Evolutionary conservation across 176 grass and related monocot species (phyloP).

Genomic region (Carex pumila): DNA sequence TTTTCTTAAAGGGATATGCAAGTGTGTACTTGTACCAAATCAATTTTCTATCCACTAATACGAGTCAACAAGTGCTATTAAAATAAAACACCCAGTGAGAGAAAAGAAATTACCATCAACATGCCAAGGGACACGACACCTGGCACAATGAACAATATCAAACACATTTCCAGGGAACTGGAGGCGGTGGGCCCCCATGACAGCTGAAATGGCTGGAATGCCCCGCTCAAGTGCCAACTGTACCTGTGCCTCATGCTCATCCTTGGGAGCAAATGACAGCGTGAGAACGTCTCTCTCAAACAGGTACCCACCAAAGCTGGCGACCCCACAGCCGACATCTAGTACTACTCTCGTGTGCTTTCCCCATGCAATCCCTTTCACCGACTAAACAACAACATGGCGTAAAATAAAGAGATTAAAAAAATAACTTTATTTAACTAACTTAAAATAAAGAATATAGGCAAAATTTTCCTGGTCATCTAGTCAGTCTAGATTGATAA

Average conservation of each 20-base stretch:
- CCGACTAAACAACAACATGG: slow-evolving; percentile 32
- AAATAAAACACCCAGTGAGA: neutral
- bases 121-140: slow-evolving; percentile 92
- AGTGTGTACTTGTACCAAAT: neutral
- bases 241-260: slow-evolving; percentile 95
- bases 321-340: slow-evolving; percentile 93
- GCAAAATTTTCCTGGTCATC: neutral
- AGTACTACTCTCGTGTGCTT: slow-evolving; percentile 68
- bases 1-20: neutral
- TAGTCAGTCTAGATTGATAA: neutral
- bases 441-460: neutral
- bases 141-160: slow-evolving; percentile 89
- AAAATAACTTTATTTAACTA: neutral
- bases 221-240: slow-evolving; percentile 89
- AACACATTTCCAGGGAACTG: slow-evolving; percentile 73
- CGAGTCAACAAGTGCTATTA: neutral
- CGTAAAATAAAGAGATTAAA: neutral
- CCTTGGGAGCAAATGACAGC: slow-evolving; percentile 93
- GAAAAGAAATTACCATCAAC: slow-evolving; percentile 41
- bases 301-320: slow-evolving; percentile 91
- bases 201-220: slow-evolving; percentile 88
- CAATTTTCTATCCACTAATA: neutral
- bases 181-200: slow-evolving; percentile 89
- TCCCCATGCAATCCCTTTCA: slow-evolving; percentile 69
- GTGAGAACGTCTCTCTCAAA: slow-evolving; percentile 72